Conservation (phyloP, 2,329 filamentous ascomycete species). For the Ceratocystis cacaofunesta region DNA sequence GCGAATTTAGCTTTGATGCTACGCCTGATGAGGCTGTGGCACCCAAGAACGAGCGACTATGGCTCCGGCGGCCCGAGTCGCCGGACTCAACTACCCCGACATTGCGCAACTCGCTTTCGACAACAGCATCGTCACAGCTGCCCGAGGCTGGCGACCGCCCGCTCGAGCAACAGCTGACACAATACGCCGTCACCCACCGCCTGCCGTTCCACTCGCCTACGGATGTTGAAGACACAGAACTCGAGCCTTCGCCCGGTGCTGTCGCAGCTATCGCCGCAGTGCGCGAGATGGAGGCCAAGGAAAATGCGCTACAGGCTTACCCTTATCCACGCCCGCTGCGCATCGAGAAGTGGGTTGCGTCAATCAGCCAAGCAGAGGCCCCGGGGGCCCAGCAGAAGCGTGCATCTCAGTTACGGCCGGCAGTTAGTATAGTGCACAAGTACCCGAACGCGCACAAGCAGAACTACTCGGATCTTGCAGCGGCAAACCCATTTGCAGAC, state of each 20-base stretch:
- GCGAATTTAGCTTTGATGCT: constrained; percentile 3
- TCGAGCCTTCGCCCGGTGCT: not conserved
- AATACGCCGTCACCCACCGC: not conserved
- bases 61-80: constrained; percentile 6
- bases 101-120: constrained; percentile 10
- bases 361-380: constrained; percentile 5
- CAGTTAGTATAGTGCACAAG: constrained; percentile 15
- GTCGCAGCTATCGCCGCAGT: not conserved
- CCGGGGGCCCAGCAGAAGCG: not conserved
- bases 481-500: constrained; percentile 15
- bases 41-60: not conserved
- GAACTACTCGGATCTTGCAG: constrained; percentile 18
- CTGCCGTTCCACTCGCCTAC: constrained; percentile 10
- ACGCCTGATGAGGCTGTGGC: constrained; percentile 8
- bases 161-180: constrained; percentile 3
- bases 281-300: not conserved
- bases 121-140: constrained; percentile 5
- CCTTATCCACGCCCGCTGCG: constrained; percentile 5
- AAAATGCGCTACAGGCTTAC: not conserved
- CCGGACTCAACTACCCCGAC: constrained; percentile 10
- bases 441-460: constrained; percentile 17
- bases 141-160: not conserved
- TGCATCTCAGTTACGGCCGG: not conserved
- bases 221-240: not conserved
- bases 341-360: constrained; percentile 14